Percentiles rank a stretch among this genome's conserved stretches.
These are phyloP conservation scores for Zygosaccharomyces gambellarensis DNA, from an alignment of 805 yeast genomes.

Conservation along the genomic window DNA sequence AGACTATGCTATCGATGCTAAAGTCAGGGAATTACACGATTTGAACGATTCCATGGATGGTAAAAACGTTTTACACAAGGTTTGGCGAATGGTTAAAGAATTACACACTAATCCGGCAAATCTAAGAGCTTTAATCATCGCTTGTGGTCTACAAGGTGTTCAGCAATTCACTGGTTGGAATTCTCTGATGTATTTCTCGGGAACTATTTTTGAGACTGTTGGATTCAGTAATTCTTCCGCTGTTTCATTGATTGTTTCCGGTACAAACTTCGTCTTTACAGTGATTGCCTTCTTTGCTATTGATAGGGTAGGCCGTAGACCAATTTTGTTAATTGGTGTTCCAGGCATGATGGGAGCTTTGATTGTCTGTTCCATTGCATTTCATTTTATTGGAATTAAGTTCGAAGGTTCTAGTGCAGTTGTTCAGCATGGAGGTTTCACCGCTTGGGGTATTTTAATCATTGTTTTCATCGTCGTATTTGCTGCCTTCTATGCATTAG, in stretches of 20 bases:
- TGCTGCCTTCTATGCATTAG: constrained; percentile 88
- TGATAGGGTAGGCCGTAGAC: constrained; percentile 84
- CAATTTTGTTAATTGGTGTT: constrained; percentile 68
- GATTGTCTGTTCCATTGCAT: constrained; percentile 80
- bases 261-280: constrained; percentile 89
- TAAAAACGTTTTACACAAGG: constrained; percentile 42
- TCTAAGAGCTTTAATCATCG: constrained; percentile 81
- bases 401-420: constrained; percentile 48
- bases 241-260: constrained; percentile 88
- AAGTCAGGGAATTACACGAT: constrained; percentile 59
- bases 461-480: constrained; percentile 79
- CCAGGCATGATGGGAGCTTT: constrained; percentile 81
- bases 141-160: constrained; percentile 91
- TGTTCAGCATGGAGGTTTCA: constrained; percentile 43
- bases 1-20: constrained; percentile 57
- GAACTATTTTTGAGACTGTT: constrained; percentile 85
- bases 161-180: constrained; percentile 97
- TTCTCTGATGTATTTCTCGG: constrained; percentile 90
- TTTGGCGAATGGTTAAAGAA: constrained; percentile 57
- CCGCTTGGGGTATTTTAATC: constrained; percentile 85
- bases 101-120: constrained; percentile 70
- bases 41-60: constrained; percentile 47
- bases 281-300: constrained; percentile 79
- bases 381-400: constrained; percentile 71
- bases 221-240: constrained; percentile 91